Conservation (phyloP, 208 protist species). For the Tetramitus jugosus region DNA sequence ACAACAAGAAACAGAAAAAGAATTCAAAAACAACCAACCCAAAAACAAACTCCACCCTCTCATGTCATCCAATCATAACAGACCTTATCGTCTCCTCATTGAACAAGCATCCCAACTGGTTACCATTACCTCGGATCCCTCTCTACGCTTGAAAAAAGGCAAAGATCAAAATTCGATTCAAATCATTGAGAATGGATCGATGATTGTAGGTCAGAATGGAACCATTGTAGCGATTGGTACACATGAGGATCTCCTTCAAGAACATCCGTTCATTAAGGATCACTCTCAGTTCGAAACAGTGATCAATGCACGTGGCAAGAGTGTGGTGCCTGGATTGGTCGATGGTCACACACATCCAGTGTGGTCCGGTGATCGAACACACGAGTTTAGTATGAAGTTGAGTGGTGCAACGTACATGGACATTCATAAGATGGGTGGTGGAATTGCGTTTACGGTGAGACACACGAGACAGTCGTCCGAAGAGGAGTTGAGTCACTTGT, state of each 20-base stretch:
- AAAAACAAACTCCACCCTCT: too few species aligned
- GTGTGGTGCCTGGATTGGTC: slow-evolving; percentile 52
- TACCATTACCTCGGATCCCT: too few species aligned
- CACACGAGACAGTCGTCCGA: slow-evolving; percentile 37
- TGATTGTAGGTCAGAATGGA: slow-evolving; percentile 46
- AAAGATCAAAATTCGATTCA: slow-evolving; percentile 27
- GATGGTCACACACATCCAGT: slow-evolving; percentile 63
- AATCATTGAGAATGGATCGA: slow-evolving; percentile 43
- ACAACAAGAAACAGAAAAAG: too few species aligned
- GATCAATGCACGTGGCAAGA: slow-evolving; percentile 43
- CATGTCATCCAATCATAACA: too few species aligned
- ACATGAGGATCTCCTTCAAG: slow-evolving; percentile 24
- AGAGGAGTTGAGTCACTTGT: slow-evolving; percentile 38
- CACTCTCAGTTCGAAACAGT: slow-evolving; percentile 35
- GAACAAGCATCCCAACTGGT: too few species aligned
- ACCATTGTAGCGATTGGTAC: slow-evolving; percentile 37
- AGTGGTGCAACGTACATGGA: slow-evolving; percentile 65
- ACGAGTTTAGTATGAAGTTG: slow-evolving; percentile 66
- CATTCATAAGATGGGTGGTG: slow-evolving; percentile 59
- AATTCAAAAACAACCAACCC: too few species aligned
- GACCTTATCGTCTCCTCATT: too few species aligned
- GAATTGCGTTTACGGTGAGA: slow-evolving; percentile 54
- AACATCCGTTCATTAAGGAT: slow-evolving; percentile 26
- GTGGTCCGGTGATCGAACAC: slow-evolving; percentile 52
- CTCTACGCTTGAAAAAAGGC: too few species aligned